Conservation (phyloP, 164 flowering plant genomes). For the Chimonanthus praecox region DNA sequence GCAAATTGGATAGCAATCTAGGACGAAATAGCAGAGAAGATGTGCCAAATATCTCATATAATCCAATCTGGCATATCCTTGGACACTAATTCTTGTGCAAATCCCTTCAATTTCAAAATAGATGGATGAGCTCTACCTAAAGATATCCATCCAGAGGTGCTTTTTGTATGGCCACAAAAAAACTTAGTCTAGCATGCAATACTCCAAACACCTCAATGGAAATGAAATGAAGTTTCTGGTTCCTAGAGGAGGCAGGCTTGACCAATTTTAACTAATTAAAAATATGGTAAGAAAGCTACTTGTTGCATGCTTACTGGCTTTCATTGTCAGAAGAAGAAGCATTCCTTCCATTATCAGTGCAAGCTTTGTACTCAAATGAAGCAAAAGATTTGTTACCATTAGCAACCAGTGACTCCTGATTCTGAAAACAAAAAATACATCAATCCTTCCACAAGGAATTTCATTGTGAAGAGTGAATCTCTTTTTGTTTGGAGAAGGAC, state of each 20-base stretch:
- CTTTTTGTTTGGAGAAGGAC: too few species aligned
- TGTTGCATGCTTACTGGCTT: slow-evolving; percentile 75
- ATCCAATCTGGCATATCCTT: too few species aligned
- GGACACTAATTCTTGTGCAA: too few species aligned
- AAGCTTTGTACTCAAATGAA: slow-evolving; percentile 85
- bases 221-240: background rate
- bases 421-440: slow-evolving; percentile 37
- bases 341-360: slow-evolving; percentile 65
- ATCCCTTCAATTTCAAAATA: too few species aligned
- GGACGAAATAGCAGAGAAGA: too few species aligned
- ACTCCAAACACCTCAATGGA: too few species aligned
- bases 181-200: background rate
- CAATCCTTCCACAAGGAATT: background rate
- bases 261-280: background rate
- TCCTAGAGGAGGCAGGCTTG: background rate
- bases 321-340: slow-evolving; percentile 94
- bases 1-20: too few species aligned
- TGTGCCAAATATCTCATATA: too few species aligned
- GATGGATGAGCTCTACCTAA: too few species aligned
- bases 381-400: slow-evolving; percentile 68
- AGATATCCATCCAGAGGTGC: too few species aligned
- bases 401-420: slow-evolving; percentile 59
- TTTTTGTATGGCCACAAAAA: background rate
- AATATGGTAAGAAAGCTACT: too few species aligned
- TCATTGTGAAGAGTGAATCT: too few species aligned